phyloP scores from a whole-genome alignment of 495 filamentous ascomycete species.

The Aspergillus kassunensis region DNA sequence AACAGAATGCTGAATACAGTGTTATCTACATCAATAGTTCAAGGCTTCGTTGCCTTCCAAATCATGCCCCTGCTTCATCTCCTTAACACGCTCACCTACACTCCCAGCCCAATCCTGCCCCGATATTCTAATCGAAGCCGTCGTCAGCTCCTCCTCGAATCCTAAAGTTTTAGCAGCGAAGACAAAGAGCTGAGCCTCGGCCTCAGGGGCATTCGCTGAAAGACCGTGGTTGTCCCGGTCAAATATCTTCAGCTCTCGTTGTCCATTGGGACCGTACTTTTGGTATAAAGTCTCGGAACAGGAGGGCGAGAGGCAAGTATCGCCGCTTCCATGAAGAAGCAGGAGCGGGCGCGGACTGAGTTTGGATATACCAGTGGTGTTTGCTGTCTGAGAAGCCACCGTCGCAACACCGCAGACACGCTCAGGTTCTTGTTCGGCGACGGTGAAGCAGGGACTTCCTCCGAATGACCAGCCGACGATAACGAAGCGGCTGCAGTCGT shows the following conservation, averaged over 20 bases:
- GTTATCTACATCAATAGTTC: conserved; percentile 7
- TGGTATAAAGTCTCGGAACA: conserved; percentile 37
- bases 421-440: conserved; percentile 26
- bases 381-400: conserved; percentile 55
- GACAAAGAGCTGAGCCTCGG: conserved; percentile 32
- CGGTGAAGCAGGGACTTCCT: conserved; percentile 35
- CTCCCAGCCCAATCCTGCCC: conserved; percentile 23
- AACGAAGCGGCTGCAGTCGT: conserved; percentile 32
- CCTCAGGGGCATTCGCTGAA: conserved; percentile 27
- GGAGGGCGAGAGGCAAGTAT: conserved; percentile 24
- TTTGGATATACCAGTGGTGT: conserved; percentile 84
- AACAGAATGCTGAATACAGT: no score
- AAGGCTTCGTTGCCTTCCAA: conserved; percentile 21
- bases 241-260: conserved; percentile 36
- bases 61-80: conserved; percentile 27
- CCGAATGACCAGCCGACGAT: conserved; percentile 47
- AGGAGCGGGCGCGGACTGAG: conserved; percentile 32
- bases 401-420: conserved; percentile 35
- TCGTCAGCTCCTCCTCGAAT: conserved; percentile 25
- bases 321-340: conserved; percentile 37
- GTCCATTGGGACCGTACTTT: conserved; percentile 30
- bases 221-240: conserved; percentile 41
- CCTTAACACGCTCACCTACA: conserved; percentile 27
- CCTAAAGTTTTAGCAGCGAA: conserved; percentile 28
- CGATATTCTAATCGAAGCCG: conserved; percentile 24